These are phyloP conservation scores for Orbilia quercus DNA, from an alignment of 2,329 filamentous ascomycete species.

Conservation along the genomic window DNA sequence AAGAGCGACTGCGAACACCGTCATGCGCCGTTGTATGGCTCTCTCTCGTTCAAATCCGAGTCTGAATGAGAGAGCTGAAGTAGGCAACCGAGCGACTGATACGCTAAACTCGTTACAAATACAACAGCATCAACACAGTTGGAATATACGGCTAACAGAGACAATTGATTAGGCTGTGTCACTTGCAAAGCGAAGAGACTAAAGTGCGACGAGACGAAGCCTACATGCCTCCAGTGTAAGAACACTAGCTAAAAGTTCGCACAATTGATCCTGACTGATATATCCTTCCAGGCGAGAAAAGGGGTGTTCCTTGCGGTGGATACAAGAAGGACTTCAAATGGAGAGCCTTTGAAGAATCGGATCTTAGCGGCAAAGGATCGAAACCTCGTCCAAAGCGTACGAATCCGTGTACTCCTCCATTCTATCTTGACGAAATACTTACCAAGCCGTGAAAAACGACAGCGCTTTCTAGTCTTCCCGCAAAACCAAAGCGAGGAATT, in stretches of 20 bases:
- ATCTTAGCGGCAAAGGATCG: conserved; percentile 65
- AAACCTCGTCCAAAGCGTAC: conserved; percentile 60
- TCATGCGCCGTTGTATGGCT: not conserved
- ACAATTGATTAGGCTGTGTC: conserved; percentile 70
- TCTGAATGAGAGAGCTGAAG: too few species aligned
- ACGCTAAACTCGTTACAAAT: conserved; percentile 14
- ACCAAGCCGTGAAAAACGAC: not conserved
- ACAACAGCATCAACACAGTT: conserved; percentile 42
- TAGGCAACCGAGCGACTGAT: not conserved
- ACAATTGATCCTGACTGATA: not conserved
- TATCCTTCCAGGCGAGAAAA: conserved; percentile 65
- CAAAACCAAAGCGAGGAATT: conserved; percentile 31
- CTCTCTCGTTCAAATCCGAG: too few species aligned
- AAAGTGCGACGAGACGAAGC: conserved; percentile 79
- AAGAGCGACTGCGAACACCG: conserved; percentile 4
- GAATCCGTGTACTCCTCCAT: not conserved
- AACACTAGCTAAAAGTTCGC: not conserved
- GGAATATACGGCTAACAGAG: not conserved
- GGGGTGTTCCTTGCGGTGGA: conserved; percentile 75
- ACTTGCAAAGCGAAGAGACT: conserved; percentile 79
- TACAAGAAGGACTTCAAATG: conserved; percentile 83
- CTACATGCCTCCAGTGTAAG: conserved; percentile 73
- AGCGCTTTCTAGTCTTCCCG: conserved; percentile 41
- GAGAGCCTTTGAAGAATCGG: conserved; percentile 75
- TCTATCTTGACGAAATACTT: conserved; percentile 11